A percentile compares a stretch with the other conserved stretches of the same genome.
Conservation (phyloP, 139 green algal species). For the Tetraselmis chui region DNA sequence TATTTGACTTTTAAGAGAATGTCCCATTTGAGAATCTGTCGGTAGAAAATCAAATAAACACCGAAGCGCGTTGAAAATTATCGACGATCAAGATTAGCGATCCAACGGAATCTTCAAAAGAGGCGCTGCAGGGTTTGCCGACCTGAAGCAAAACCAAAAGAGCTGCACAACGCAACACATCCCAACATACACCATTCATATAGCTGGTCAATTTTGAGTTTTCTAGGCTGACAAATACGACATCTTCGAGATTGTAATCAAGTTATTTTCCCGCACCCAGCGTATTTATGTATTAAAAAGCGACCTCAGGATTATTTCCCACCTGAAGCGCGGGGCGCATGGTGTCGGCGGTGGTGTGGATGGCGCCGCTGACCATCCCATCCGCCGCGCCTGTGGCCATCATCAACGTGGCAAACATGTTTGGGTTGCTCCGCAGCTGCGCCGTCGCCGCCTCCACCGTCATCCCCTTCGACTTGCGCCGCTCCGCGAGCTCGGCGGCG, state of each 20-base stretch:
- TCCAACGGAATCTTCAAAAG: too few relatives aligned
- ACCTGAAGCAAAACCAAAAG: not conserved
- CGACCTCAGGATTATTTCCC: not conserved
- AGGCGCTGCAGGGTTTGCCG: too few relatives aligned
- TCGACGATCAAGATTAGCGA: too few relatives aligned
- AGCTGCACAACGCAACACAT: not conserved
- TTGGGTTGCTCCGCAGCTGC: conserved; percentile 24
- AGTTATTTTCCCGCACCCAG: not conserved
- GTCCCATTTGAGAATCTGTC: too few relatives aligned
- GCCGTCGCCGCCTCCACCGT: conserved; percentile 59
- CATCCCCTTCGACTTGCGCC: conserved; percentile 66
- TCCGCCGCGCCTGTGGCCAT: conserved; percentile 65
- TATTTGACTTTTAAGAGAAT: too few relatives aligned
- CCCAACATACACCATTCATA: too few relatives aligned
- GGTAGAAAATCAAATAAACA: too few relatives aligned
- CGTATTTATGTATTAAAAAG: not conserved
- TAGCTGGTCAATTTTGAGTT: too few relatives aligned
- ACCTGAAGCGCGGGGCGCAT: conserved; percentile 81
- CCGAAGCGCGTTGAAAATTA: too few relatives aligned
- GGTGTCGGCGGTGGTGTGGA: conserved; percentile 83
- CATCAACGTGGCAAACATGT: conserved; percentile 66
- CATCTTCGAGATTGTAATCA: not conserved
- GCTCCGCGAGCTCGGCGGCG: conserved; percentile 44
- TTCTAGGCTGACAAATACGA: not conserved
- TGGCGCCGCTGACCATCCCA: conserved; percentile 82